A percentile compares a stretch with the other conserved stretches of the same genome.
These are phyloP conservation scores for Phytophthora brassicae DNA, from an alignment of 352 stramenopile species.

Conservation along the genomic window DNA sequence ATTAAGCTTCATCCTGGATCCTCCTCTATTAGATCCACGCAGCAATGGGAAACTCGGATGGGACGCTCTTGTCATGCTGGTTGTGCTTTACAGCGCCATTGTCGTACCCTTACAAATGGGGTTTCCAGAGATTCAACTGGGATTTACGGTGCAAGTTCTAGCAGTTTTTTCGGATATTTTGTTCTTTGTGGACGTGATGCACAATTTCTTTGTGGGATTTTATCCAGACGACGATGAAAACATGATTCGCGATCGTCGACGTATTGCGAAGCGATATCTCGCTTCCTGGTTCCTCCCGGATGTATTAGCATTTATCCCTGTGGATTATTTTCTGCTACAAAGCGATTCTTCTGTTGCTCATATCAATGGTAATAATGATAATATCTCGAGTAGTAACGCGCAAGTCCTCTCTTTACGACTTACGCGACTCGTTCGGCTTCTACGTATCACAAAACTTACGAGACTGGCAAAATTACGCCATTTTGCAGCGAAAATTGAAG, in stretches of 20 bases:
- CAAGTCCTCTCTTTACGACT: slow-evolving; percentile 71
- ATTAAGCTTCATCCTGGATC: slow-evolving; percentile 32
- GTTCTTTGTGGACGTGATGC: slow-evolving; percentile 66
- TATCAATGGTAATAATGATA: slow-evolving; percentile 1
- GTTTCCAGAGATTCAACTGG: slow-evolving; percentile 60
- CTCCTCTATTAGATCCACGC: slow-evolving; percentile 55
- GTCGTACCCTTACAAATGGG: slow-evolving; percentile 72
- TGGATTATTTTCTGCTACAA: slow-evolving; percentile 49
- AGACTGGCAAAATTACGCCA: slow-evolving; percentile 69
- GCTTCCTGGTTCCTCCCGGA: slow-evolving; percentile 66
- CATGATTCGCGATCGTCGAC: slow-evolving; percentile 43
- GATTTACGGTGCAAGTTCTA: slow-evolving; percentile 22
- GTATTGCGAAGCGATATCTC: slow-evolving; percentile 57
- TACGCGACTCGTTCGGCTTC: slow-evolving; percentile 55
- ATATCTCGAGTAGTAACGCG: slow-evolving; percentile 28
- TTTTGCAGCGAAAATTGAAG: slow-evolving; percentile 75
- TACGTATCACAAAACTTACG: slow-evolving; percentile 71
- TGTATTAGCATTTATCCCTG: slow-evolving; percentile 47
- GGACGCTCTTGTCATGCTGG: slow-evolving; percentile 70
- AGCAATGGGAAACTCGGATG: slow-evolving; percentile 60
- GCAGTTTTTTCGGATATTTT: slow-evolving; percentile 46
- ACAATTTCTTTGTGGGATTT: slow-evolving; percentile 74
- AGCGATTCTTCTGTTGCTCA: neutral
- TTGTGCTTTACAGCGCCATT: slow-evolving; percentile 76
- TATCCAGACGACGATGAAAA: slow-evolving; percentile 68